These are phyloP conservation scores for Wickerhamomyces alni DNA, from an alignment of 805 yeast species.

Conservation along the genomic window DNA sequence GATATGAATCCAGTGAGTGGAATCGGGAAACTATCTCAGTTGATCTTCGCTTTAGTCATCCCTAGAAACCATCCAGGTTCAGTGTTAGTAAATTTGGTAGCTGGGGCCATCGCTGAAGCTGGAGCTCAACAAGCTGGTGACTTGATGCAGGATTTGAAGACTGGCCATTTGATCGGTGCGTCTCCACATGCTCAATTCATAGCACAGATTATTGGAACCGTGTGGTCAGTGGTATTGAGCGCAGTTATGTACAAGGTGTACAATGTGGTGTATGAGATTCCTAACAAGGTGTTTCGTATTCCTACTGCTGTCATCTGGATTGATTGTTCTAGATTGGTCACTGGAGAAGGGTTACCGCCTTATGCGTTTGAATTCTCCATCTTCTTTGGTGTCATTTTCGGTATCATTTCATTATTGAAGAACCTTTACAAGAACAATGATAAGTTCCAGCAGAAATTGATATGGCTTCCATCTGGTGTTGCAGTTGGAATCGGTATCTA, in stretches of 20 bases:
- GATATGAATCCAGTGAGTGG: conserved; percentile 97
- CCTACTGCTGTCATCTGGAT: conserved; percentile 98
- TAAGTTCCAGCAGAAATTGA: conserved; percentile 33
- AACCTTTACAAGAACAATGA: conserved; percentile 41
- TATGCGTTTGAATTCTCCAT: conserved; percentile 58
- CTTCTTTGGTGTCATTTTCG: conserved; percentile 63
- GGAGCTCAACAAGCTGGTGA: conserved; percentile 99
- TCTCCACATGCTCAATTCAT: conserved; percentile 87
- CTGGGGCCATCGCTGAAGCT: conserved; percentile 97
- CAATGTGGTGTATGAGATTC: conserved; percentile 77
- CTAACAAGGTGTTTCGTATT: conserved; percentile 72
- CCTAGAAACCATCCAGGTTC: conserved; percentile 75
- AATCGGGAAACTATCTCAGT: conserved; percentile 88
- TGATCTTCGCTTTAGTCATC: conserved; percentile 75
- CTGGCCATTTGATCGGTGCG: conserved; percentile 89
- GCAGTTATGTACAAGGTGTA: conserved; percentile 79
- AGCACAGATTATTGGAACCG: conserved; percentile 86
- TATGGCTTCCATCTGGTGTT: conserved; percentile 84
- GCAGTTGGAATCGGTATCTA: conserved; percentile 97
- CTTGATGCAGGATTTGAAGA: conserved; percentile 92
- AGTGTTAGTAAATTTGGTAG: conserved; percentile 78
- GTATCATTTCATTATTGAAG: conserved; percentile 56
- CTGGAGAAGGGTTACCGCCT: conserved; percentile 87
- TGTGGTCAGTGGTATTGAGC: conserved; percentile 76
- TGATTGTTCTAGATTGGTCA: conserved; percentile 88